A percentile compares a stretch with the other conserved stretches of the same genome.
Conservation (phyloP, 163 green algal genomes). For the Chloromonas sp. region DNA sequence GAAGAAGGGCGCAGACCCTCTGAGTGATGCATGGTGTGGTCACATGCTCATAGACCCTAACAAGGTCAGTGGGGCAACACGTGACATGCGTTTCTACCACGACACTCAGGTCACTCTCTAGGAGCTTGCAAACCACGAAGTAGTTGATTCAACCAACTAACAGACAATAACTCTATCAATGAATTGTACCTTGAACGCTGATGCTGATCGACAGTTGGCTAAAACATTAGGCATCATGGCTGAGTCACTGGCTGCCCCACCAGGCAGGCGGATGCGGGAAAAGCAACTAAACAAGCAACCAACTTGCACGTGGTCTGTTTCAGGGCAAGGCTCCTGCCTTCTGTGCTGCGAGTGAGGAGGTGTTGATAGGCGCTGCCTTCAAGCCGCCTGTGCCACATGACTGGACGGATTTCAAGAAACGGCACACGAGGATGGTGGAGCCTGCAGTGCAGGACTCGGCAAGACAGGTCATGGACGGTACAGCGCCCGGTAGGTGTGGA, state of each 20-base stretch:
- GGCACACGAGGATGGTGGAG: slow-evolving; percentile 10
- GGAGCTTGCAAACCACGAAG: too few relatives aligned
- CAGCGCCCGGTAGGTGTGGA: not conserved
- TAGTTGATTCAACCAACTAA: too few relatives aligned
- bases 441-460: not conserved
- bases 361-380: slow-evolving; percentile 23
- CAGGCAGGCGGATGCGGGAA: too few relatives aligned
- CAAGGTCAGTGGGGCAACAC: not conserved
- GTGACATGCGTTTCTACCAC: too few relatives aligned
- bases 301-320: too few relatives aligned
- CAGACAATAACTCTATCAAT: too few relatives aligned
- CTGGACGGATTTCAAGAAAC: slow-evolving; percentile 12
- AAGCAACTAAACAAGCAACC: too few relatives aligned
- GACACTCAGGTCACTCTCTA: too few relatives aligned
- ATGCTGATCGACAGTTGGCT: too few relatives aligned
- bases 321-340: slow-evolving; percentile 11
- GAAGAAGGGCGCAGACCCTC: slow-evolving; percentile 15
- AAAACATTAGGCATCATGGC: too few relatives aligned
- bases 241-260: too few relatives aligned
- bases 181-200: too few relatives aligned
- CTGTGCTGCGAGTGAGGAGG: slow-evolving; percentile 2
- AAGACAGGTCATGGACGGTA: not conserved
- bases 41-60: slow-evolving; percentile 22
- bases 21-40: slow-evolving; percentile 23
- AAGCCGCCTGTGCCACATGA: not conserved